Evolutionary conservation across 495 filamentous ascomycete species (phyloP), one percentile per base, ranked within the genome.

Genomic region (Coniosporium apollinis): DNA sequence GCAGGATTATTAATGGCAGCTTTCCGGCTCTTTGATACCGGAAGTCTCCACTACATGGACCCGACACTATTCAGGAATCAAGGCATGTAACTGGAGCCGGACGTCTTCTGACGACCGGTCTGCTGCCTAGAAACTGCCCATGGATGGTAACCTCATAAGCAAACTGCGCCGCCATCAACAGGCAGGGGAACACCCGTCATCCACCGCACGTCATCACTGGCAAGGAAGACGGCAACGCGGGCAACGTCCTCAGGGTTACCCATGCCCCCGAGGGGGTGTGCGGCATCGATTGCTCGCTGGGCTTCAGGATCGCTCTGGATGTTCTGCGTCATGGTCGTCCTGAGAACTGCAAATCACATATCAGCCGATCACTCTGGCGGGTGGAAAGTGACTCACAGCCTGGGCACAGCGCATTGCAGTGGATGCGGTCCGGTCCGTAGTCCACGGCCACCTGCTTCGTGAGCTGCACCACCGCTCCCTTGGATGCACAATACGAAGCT

Each of bases 111-210:
- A n/a, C n/a, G n/a, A n/a, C n/a, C n/a, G n/a, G n/a, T n/a, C n/a
- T n/a, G n/a, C n/a, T n/a, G n/a, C n/a, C n/a, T n/a, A n/a, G n/a
- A n/a, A n/a, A n/a, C n/a, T n/a, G n/a, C n/a, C n/a, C n/a, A n/a
- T n/a, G n/a, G n/a, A n/a, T n/a, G n/a, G n/a, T n/a, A n/a, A n/a
- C n/a, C n/a, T n/a, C n/a, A n/a, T n/a, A n/a, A n/a, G n/a, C n/a
- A n/a, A n/a, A n/a, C n/a, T n/a, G n/a, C n/a, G n/a, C 67, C 67
- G 10, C 67, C 66, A 50, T 72, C 67, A 9, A 70, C 62, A 1
- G 55, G 47, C 35, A 70, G 30, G n/a, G 48, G 48, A 2, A 57
- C 41, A 0, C 66, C 66, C 6, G 64, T 63, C 2, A 70, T 45
- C 53, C 59, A 66, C 21, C 33, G 48, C 1, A 57, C 59, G 44